Base-by-base conservation (phyloP, 257 asterid genomes). In the Scutellaria barbata region DNA sequence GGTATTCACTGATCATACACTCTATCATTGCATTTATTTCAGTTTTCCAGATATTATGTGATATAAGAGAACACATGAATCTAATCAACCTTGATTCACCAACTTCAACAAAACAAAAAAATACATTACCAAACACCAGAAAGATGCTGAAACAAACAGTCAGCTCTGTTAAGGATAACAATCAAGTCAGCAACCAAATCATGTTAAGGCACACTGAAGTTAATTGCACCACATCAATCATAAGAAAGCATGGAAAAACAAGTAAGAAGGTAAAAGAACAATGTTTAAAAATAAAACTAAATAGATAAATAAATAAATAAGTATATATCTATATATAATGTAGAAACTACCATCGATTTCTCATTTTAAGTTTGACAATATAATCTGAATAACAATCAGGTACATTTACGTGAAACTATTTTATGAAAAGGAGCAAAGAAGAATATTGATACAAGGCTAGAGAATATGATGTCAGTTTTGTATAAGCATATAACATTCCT, bases 81-180 rank as follows among this genome's bases (percentile, higher is more conserved):
- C 54, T 50, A 48, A 52, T 68, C 22, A 16, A 53, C 68, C 68
- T 62, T 22, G 55, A 79, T 50, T 68, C 48, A 40, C 37, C 37
- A 61, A 55, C 46, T 75, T 76, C 17, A 58, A 64, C 69, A 78
- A 48, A 40, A 56, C 54, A 13, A 33, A 7, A 7, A 22, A 30
- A 60, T 25, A 62, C 65, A n/a, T n/a, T 16, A 30, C 48, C 54
- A 43, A 13, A 18, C 50, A 39, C 51, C 50, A 60, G 17, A 72
- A 6, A 39, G 8, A 13, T 18, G 51, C 45, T 61, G 20, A 53
- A 14, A 6, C 16, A 16, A 2, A 41, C 12, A 20, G 22, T 6
- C 45, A 9, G 64, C 59, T 65, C 47, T 33, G 1, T 30, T 35
- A 63, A 74, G 53, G 60, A 39, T 35, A 35, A 20, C 11, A 30